Conservation (phyloP, 2,329 filamentous ascomycete species). For the Alternaria sp. region DNA sequence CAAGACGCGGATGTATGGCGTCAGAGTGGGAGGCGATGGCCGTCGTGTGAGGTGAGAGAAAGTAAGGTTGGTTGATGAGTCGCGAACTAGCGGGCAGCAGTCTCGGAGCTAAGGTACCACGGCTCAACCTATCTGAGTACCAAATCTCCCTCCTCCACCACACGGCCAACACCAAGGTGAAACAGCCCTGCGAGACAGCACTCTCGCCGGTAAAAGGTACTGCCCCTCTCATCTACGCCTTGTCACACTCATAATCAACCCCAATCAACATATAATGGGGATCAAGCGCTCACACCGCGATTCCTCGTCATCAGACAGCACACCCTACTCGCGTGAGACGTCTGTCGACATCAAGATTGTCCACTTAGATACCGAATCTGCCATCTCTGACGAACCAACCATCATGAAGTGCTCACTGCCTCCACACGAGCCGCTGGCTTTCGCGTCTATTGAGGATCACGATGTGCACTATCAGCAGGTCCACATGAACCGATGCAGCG, state of each 20-base stretch:
- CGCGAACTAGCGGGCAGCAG: constrained; percentile 20
- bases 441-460: constrained; percentile 80
- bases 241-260: constrained; percentile 20
- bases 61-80: constrained; percentile 17
- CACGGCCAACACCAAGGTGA: constrained; percentile 6
- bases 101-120: constrained; percentile 18
- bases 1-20: constrained; percentile 32
- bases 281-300: constrained; percentile 67
- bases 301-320: constrained; percentile 54
- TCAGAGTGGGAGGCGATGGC: constrained; percentile 21
- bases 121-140: neutral
- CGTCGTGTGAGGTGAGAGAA: constrained; percentile 25
- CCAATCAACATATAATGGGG: constrained; percentile 55
- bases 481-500: constrained; percentile 84
- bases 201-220: constrained; percentile 37
- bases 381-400: constrained; percentile 41
- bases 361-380: constrained; percentile 63
- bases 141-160: constrained; percentile 1
- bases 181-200: constrained; percentile 16
- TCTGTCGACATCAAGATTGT: constrained; percentile 54
- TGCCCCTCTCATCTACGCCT: constrained; percentile 29
- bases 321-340: constrained; percentile 40
- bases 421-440: constrained; percentile 77
- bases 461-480: constrained; percentile 84
- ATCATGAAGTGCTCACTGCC: constrained; percentile 84